phyloP scores from a whole-genome alignment of 2,329 filamentous ascomycete genomes.

The Verticillium isaacii region DNA sequence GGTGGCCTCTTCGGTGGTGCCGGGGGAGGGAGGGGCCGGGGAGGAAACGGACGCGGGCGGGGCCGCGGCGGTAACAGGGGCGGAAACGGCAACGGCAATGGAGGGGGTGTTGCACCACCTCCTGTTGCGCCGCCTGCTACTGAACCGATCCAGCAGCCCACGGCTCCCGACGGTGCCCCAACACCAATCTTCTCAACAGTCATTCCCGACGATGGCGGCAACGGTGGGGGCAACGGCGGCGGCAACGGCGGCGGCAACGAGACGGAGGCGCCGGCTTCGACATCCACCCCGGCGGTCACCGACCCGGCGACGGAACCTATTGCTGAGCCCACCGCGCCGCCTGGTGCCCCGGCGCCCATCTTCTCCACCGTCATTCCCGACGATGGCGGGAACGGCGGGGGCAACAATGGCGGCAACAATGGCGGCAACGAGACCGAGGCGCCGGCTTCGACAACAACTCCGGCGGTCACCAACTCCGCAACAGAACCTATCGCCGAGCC shows the following conservation, averaged over 20 bases:
- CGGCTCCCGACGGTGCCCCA: not conserved
- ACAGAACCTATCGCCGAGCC: not conserved
- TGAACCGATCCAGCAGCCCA: not conserved
- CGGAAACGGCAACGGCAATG: conserved; percentile 7
- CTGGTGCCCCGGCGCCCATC: not conserved
- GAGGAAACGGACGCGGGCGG: not conserved
- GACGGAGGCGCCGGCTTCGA: not conserved
- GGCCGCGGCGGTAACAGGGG: not conserved
- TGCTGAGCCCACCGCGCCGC: not conserved
- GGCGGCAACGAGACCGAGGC: not conserved
- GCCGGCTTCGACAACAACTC: not conserved
- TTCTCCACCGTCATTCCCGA: not conserved
- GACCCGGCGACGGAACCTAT: not conserved
- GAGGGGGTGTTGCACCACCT: conserved; percentile 9
- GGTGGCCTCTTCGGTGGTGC: not conserved
- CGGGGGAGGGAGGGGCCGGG: not conserved
- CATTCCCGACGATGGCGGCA: not conserved
- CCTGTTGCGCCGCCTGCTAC: not conserved
- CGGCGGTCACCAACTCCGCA: not conserved
- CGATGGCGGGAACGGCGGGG: not conserved
- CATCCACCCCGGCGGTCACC: not conserved
- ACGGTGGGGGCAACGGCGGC: not conserved
- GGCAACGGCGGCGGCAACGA: not conserved
- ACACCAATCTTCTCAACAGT: not conserved
- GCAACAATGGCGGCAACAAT: conserved; percentile 3